Base-by-base conservation (phyloP, 1,284 basidiomycete species). In the Rhodotorula sp. region DNA sequence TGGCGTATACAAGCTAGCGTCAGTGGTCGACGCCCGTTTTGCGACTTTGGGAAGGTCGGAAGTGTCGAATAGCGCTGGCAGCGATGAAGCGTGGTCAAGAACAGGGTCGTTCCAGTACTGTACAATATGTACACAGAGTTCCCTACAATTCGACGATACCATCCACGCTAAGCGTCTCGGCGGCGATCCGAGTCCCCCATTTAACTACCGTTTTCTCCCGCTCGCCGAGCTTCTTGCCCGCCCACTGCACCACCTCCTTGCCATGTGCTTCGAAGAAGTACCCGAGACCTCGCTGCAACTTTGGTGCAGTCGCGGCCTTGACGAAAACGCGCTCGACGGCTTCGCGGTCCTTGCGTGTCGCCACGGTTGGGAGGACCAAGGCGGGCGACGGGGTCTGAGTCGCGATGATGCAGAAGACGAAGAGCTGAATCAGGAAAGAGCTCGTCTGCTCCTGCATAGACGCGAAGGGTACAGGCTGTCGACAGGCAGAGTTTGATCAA, bases 391-490 rank as follows among this genome's bases (percentile, higher is more conserved):
- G 79, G 0, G 86, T 84, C 79, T 95, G 93, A 46, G 87, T 88
- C 62, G 86, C 86, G 64, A 91, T 80, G 75, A 94, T 86, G 30
- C 91, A 79, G 67, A 89, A 84, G 15, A 83, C 80, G 71, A 95
- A 83, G 63, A 95, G 80, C 61, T 88, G 86, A 67, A 82, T 83
- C 60, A 96, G 82, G 81, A 95, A 96, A 26, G 79, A 80, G 4
- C 79, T 82, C 6, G 90, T 86, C 64, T 84, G 84, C 6, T 86
- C 80, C 74, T 90, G 88, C 61, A 94, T 84, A 1, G 83, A 76
- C 0, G 88, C 88, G 79, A 96, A 95, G 77, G 94, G 91, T 53
- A 96, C 84, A 18, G 92, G 91, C 91, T 94, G 77, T 26, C 58
- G 67, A 24, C n/a, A 42, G 2, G 2, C 29, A n/a, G 29, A 5